phyloP scores from a whole-genome alignment of 179 eudicot genomes.

The Heliamphora pulchella region DNA sequence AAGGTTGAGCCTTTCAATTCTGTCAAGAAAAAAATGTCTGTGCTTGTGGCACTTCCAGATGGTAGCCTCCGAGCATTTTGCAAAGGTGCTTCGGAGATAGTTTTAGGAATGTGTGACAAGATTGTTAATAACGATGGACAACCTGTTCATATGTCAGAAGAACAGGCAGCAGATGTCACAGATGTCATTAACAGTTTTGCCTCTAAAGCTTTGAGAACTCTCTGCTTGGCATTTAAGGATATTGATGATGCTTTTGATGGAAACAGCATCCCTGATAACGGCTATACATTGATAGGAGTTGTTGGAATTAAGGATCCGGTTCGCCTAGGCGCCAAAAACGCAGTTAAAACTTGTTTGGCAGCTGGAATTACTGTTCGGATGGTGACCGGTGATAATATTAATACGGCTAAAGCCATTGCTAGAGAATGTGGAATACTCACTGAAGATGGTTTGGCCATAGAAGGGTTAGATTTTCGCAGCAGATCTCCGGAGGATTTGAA shows the following conservation, averaged over 20 bases:
- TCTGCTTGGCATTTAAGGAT: slow-evolving; percentile 59
- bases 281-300: slow-evolving; percentile 55
- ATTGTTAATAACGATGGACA: slow-evolving; percentile 42
- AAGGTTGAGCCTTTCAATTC: slow-evolving; percentile 20
- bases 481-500: slow-evolving; percentile 40
- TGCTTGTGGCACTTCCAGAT: slow-evolving; percentile 23
- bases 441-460: slow-evolving; percentile 65
- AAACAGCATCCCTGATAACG: slow-evolving; percentile 39
- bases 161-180: slow-evolving; percentile 27
- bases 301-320: slow-evolving; percentile 74
- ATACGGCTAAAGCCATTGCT: slow-evolving; percentile 75
- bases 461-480: slow-evolving; percentile 58
- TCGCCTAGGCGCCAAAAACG: slow-evolving; percentile 61
- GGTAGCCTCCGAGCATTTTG: slow-evolving; percentile 25
- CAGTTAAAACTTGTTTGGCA: slow-evolving; percentile 58
- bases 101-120: slow-evolving; percentile 50
- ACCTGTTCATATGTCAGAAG: slow-evolving; percentile 39
- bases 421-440: slow-evolving; percentile 72
- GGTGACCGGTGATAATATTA: slow-evolving; percentile 69
- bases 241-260: slow-evolving; percentile 33
- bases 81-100: slow-evolving; percentile 65
- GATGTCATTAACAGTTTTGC: slow-evolving; percentile 51
- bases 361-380: slow-evolving; percentile 65
- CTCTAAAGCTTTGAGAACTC: slow-evolving; percentile 53
- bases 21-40: slow-evolving; percentile 25